Evolutionary conservation across 2,329 filamentous ascomycete genomes (phyloP).

Genomic region (Arthrobotrys megalospora): DNA sequence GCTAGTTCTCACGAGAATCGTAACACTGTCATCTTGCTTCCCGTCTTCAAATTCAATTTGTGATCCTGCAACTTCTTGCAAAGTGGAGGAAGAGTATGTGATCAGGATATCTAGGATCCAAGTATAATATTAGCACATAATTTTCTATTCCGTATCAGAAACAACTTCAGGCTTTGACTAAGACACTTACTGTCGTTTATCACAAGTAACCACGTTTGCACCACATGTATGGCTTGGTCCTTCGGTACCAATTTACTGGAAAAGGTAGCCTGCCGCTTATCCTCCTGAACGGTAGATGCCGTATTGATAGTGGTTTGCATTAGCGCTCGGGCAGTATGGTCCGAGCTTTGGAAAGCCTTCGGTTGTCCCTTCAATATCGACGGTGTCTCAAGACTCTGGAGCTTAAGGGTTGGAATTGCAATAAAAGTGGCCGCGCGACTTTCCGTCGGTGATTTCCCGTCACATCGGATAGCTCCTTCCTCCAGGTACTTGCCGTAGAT

Average conservation of each 20-base stretch:
- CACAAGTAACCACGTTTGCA: constrained; percentile 33
- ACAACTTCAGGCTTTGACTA: neutral
- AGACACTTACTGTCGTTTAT: constrained; percentile 43
- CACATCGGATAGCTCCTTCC: constrained; percentile 35
- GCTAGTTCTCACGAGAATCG: constrained; percentile 17
- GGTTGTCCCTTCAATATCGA: constrained; percentile 15
- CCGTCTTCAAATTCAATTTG: constrained; percentile 40
- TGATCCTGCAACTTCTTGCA: constrained; percentile 37
- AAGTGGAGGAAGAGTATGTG: constrained; percentile 24
- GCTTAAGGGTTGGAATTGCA: constrained; percentile 28
- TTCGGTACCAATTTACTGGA: constrained; percentile 36
- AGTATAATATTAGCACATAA: neutral
- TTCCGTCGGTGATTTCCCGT: constrained; percentile 25
- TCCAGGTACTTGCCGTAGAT: constrained; percentile 48
- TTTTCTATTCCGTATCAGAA: neutral
- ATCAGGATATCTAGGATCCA: constrained; percentile 26
- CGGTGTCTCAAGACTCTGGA: constrained; percentile 16
- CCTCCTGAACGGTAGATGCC: constrained; percentile 28
- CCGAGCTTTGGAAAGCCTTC: constrained; percentile 14
- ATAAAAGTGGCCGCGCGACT: constrained; percentile 30
- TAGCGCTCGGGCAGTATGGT: constrained; percentile 24
- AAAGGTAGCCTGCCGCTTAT: constrained; percentile 35
- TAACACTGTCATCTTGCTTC: constrained; percentile 9
- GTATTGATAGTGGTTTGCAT: constrained; percentile 38
- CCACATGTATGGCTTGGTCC: constrained; percentile 32